phyloP scores from a whole-genome alignment of 768 basidiomycete genomes.

The Lactarius evosmus region DNA sequence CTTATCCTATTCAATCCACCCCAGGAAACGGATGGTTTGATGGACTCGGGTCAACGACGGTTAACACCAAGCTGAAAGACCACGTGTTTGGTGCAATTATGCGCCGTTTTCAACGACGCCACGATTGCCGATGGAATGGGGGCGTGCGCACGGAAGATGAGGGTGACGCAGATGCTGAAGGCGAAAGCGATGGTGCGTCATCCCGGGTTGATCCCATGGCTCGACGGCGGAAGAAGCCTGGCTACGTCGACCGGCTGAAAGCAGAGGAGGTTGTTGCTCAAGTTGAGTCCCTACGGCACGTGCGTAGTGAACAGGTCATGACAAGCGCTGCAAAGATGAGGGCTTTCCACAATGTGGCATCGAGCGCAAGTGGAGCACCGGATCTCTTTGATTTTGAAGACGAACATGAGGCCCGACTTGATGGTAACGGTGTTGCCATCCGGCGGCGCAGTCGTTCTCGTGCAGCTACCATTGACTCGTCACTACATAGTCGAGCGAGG shows the following conservation, averaged over 20 bases:
- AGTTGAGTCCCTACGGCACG: constrained; percentile 51
- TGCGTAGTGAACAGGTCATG: constrained; percentile 60
- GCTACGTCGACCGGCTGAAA: constrained; percentile 41
- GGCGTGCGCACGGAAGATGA: constrained; percentile 53
- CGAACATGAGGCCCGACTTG: constrained; percentile 22
- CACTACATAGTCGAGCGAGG: constrained; percentile 12
- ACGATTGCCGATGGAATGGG: constrained; percentile 31
- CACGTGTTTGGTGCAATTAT: constrained; percentile 92
- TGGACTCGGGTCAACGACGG: constrained; percentile 88
- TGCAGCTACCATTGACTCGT: constrained; percentile 33
- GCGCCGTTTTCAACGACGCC: constrained; percentile 61
- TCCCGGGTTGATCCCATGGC: constrained; percentile 8
- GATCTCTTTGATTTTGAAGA: constrained; percentile 29
- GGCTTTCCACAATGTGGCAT: constrained; percentile 22
- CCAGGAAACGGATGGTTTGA: constrained; percentile 59
- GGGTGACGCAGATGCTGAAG: constrained; percentile 42
- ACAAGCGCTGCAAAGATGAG: constrained; percentile 34
- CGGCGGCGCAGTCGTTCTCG: constrained; percentile 44
- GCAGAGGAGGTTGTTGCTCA: constrained; percentile 40
- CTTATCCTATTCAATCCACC: background rate
- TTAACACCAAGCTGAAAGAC: constrained; percentile 92
- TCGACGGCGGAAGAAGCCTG: constrained; percentile 42
- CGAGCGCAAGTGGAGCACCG: constrained; percentile 1
- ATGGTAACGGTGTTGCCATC: constrained; percentile 18
- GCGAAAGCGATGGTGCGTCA: constrained; percentile 41